Conservation (phyloP, 257 asterid genomes). For the Nicotiana benthamiana region DNA sequence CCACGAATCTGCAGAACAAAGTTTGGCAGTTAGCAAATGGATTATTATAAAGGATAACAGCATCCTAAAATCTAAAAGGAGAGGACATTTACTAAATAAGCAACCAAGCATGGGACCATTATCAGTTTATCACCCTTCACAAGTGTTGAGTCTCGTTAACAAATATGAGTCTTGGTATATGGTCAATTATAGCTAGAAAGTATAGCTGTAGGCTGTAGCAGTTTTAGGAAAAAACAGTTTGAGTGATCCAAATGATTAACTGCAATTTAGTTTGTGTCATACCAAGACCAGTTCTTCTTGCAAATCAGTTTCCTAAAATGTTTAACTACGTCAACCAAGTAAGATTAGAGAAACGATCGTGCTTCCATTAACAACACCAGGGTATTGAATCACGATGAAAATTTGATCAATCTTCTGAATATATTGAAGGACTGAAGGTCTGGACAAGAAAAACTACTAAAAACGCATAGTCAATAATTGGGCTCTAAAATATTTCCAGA, state of each 20-base stretch:
- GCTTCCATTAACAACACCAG: not conserved
- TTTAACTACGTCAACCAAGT: not conserved
- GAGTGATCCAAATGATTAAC: not conserved
- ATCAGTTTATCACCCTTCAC: not conserved
- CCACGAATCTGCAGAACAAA: slow-evolving; percentile 58
- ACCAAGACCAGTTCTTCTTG: not conserved
- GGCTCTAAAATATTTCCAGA: not conserved
- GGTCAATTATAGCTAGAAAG: not conserved
- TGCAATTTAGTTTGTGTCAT: not conserved
- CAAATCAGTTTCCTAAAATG: not conserved
- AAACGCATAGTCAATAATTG: not conserved
- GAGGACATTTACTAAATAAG: not conserved
- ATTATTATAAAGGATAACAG: not conserved
- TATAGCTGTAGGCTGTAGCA: not conserved
- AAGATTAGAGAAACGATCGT: not conserved
- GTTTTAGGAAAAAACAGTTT: not conserved
- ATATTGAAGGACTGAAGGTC: not conserved
- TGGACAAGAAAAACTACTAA: not conserved
- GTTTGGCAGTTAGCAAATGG: slow-evolving; percentile 5
- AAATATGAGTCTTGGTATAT: not conserved
- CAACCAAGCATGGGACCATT: not conserved
- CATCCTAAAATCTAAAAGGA: slow-evolving; percentile 7
- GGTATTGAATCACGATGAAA: not conserved
- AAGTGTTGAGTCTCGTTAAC: not conserved
- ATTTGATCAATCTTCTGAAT: not conserved